Percentiles rank a stretch among this genome's conserved stretches.
phyloP scores from a whole-genome alignment of 768 basidiomycete genomes.

The Psilocybe tampanensis region DNA sequence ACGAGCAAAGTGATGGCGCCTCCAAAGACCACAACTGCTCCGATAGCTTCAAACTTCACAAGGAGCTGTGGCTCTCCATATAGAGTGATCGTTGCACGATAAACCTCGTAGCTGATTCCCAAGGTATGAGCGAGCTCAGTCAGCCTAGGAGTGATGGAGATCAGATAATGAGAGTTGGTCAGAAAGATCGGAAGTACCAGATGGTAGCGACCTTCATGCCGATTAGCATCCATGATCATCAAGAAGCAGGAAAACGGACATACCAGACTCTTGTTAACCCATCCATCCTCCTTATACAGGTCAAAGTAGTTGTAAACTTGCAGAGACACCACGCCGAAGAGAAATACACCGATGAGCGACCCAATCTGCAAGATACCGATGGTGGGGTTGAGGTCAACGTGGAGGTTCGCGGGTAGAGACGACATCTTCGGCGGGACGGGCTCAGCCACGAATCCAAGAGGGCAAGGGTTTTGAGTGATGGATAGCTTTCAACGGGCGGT shows the following conservation, averaged over 20 bases:
- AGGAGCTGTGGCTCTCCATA: constrained; percentile 25
- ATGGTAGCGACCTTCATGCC: constrained; percentile 6
- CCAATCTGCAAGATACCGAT: constrained; percentile 30
- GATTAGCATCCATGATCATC: neutral
- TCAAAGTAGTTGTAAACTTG: constrained; percentile 27
- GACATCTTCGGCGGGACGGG: constrained; percentile 2
- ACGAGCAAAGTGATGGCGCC: constrained; percentile 30
- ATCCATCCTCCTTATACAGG: constrained; percentile 23
- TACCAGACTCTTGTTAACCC: constrained; percentile 24
- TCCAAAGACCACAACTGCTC: constrained; percentile 26
- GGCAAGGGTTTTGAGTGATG: neutral
- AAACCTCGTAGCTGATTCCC: constrained; percentile 29
- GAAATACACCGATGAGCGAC: constrained; percentile 25
- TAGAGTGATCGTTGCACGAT: constrained; percentile 29
- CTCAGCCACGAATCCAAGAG: constrained; percentile 2
- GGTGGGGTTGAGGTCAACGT: constrained; percentile 20
- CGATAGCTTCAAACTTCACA: constrained; percentile 21
- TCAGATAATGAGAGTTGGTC: neutral
- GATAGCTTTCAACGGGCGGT: neutral
- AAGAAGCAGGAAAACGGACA: neutral
- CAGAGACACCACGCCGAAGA: constrained; percentile 28
- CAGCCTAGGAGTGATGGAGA: constrained; percentile 15
- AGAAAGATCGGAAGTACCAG: constrained; percentile 4
- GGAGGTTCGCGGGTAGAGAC: neutral
- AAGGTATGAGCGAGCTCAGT: constrained; percentile 31